These are phyloP conservation scores for Mallotus repandus DNA, from an alignment of 441 rosid species.

Conservation along the genomic window DNA sequence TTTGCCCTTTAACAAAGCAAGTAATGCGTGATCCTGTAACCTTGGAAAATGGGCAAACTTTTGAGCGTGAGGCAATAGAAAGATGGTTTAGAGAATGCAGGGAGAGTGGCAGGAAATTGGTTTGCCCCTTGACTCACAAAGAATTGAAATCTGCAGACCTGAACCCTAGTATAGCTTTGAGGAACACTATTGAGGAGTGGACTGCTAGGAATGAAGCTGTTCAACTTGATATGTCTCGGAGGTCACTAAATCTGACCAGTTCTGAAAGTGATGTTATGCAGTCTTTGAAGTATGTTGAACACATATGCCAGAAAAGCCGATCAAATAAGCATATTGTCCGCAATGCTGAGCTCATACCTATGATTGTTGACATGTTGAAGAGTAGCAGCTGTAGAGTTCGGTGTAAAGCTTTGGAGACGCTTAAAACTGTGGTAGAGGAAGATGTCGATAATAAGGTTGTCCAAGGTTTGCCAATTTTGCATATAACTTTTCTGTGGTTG, in stretches of 20 bases:
- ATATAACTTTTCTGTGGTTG: constrained; percentile 12
- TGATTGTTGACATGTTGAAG: constrained; percentile 75
- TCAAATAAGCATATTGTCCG: constrained; percentile 64
- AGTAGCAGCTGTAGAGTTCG: constrained; percentile 72
- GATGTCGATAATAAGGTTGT: constrained; percentile 89
- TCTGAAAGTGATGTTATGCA: constrained; percentile 68
- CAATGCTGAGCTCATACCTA: constrained; percentile 64
- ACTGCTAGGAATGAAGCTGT: constrained; percentile 86
- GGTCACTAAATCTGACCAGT: constrained; percentile 55
- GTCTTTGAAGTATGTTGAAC: constrained; percentile 56
- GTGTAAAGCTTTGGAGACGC: constrained; percentile 76
- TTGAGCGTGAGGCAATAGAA: constrained; percentile 90
- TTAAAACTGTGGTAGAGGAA: constrained; percentile 72
- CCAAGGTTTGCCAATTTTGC: constrained; percentile 25
- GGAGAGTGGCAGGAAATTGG: constrained; percentile 55
- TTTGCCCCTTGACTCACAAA: constrained; percentile 77
- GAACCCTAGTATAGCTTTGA: constrained; percentile 82
- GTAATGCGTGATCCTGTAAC: constrained; percentile 88
- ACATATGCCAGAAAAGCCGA: constrained; percentile 61
- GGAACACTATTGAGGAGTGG: constrained; percentile 96
- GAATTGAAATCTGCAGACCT: constrained; percentile 63
- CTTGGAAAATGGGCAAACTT: constrained; percentile 80
- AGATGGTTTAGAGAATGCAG: constrained; percentile 83
- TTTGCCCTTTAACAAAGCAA: constrained; percentile 87
- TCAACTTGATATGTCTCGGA: constrained; percentile 83